Evolutionary conservation across 2,329 filamentous ascomycete species (phyloP).

Genomic region (Calonectria pteridis): DNA sequence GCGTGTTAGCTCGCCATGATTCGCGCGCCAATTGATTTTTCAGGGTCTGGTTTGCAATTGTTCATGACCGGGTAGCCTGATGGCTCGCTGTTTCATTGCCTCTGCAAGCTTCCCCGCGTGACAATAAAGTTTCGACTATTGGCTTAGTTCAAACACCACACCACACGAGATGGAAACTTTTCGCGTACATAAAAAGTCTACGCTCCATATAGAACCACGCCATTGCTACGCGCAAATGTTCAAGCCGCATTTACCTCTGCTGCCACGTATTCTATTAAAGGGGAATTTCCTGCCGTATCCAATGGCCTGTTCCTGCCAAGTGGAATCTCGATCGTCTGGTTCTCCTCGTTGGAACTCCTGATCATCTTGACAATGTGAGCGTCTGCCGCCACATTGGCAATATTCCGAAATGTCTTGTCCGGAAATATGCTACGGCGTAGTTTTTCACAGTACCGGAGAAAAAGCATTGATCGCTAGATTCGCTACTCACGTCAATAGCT

Average conservation of each 20-base stretch:
- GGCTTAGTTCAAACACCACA: too few relatives aligned
- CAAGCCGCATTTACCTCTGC: neutral
- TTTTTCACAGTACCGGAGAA: neutral
- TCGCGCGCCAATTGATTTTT: too few relatives aligned
- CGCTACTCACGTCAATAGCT: conserved; percentile 16
- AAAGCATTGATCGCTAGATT: neutral
- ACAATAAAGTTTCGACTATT: too few relatives aligned
- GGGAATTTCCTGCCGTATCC: neutral
- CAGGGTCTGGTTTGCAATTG: too few relatives aligned
- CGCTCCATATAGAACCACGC: too few relatives aligned
- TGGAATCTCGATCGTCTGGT: neutral
- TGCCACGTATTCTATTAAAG: neutral
- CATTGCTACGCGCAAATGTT: neutral
- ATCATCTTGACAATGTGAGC: conserved; percentile 7
- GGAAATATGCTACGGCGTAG: neutral
- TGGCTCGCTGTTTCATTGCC: too few relatives aligned
- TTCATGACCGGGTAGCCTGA: too few relatives aligned
- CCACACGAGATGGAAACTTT: too few relatives aligned
- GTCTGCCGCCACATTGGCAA: conserved; percentile 20
- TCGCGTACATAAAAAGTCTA: too few relatives aligned
- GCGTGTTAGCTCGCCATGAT: too few relatives aligned
- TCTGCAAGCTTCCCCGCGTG: too few relatives aligned
- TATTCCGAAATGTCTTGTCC: conserved; percentile 19
- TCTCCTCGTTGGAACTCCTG: neutral
- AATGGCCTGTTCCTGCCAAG: neutral